Base-by-base conservation (phyloP, 345 rosid genomes). In the Eucalyptus pauciflora region DNA sequence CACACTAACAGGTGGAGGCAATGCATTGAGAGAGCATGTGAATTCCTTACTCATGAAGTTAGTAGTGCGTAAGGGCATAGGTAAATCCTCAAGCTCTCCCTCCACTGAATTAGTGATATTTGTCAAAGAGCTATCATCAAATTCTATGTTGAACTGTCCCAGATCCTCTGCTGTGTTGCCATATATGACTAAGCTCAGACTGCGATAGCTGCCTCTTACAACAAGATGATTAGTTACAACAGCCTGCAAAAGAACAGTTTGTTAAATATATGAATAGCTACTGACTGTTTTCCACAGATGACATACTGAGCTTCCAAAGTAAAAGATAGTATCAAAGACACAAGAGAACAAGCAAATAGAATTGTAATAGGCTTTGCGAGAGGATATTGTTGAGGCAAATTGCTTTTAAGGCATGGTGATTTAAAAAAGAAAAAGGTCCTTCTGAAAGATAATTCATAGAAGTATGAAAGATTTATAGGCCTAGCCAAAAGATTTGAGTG, bases 81-180 rank as follows among this genome's bases (percentile, higher is more conserved):
- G 99, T 85, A 97, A 94, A 92, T 98, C 99, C 91, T 97, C 99
- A 89, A 96, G 97, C 91, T 95, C 95, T 87, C 98, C 99, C 45
- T 96, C 99, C 88, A 94, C 94, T 88, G 98, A 95, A 94, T 95
- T 94, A 90, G 94, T 98, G 93, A 96, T 94, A 94, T 94, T 95
- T 89, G 96, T 95, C 90, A 98, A 93, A 91, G 99, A 96, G 93
- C 91, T 96, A 93, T 97, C 99, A 92, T 94, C 98, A 88, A 98
- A 95, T 90, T 95, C 97, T 86, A 98, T 97, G 91, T 95, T 98
- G 94, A 94, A 98, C 94, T 98, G 99, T 91, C 99, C 99, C 91
- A 97, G 91, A 95, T 98, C 99, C 95, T 98, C 98, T 29, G 97
- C 99, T 29, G 94, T 97, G 91, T 97, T 98, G 88, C 99, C 99